Conservation (phyloP, 192 early-diverging fungal genomes). For the Piromyces finnis region DNA sequence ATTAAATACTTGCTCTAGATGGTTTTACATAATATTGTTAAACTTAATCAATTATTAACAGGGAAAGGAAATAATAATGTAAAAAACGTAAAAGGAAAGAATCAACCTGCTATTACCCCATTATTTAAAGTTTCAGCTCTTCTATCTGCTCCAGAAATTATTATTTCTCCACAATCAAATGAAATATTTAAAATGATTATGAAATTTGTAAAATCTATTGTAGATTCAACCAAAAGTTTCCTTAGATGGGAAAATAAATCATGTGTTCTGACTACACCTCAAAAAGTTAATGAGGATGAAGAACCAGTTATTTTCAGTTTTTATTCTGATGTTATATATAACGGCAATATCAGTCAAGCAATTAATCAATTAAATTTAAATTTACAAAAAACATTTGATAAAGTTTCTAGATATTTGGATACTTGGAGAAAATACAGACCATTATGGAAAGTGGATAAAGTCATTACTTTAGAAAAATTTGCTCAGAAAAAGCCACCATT, state of each 20-base stretch:
- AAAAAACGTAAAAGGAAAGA: conserved; percentile 5
- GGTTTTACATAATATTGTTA: conserved; percentile 25
- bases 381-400: conserved; percentile 25
- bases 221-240: conserved; percentile 43
- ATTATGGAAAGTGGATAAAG: conserved; percentile 46
- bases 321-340: conserved; percentile 27
- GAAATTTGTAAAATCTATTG: conserved; percentile 28
- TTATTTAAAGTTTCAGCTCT: conserved; percentile 35
- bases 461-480: conserved; percentile 45
- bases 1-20: conserved; percentile 21
- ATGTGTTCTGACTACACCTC: conserved; percentile 35
- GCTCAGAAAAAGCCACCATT: conserved; percentile 40
- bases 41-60: conserved; percentile 8
- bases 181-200: conserved; percentile 46
- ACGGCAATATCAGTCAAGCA: conserved; percentile 17
- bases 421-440: conserved; percentile 38
- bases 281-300: conserved; percentile 30
- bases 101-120: conserved; percentile 10
- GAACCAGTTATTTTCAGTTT: conserved; percentile 35
- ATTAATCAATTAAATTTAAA: conserved; percentile 22
- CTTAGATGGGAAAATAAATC: conserved; percentile 44
- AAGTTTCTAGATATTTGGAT: conserved; percentile 28
- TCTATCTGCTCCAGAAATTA: conserved; percentile 37
- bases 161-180: conserved; percentile 25
- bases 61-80: conserved; percentile 12